Conservation (phyloP, 2,329 filamentous ascomycete species). For the Fusarium haematococcum region DNA sequence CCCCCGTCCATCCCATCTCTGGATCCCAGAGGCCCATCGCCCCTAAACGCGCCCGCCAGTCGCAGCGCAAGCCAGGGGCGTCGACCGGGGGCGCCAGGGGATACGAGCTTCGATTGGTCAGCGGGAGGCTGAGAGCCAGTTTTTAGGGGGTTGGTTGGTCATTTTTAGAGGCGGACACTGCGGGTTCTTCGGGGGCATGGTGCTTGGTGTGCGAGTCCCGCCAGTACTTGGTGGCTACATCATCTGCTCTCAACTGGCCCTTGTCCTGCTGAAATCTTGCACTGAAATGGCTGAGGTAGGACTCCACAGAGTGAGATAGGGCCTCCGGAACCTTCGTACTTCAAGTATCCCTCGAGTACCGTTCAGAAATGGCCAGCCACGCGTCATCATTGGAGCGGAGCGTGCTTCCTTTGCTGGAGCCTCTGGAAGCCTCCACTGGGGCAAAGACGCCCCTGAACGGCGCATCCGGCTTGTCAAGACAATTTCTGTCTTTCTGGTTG, state of each 20-base stretch:
- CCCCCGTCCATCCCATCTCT: conserved; percentile 23
- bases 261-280: conserved; percentile 9
- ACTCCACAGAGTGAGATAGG: neutral
- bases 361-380: conserved; percentile 25
- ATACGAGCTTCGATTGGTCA: conserved; percentile 23
- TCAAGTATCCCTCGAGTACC: conserved; percentile 23
- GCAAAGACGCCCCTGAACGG: conserved; percentile 43
- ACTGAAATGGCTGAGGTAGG: neutral
- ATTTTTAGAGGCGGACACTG: conserved; percentile 19
- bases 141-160: conserved; percentile 33
- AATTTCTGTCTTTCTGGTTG: conserved; percentile 28
- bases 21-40: conserved; percentile 25
- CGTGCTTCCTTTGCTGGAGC: conserved; percentile 23
- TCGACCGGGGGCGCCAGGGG: conserved; percentile 25
- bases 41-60: conserved; percentile 34
- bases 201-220: conserved; percentile 9
- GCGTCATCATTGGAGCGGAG: conserved; percentile 40
- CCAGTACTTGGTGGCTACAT: conserved; percentile 25
- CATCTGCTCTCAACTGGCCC: conserved; percentile 20
- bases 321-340: conserved; percentile 13
- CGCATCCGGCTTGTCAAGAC: conserved; percentile 38
- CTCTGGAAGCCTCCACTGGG: conserved; percentile 27
- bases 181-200: conserved; percentile 31
- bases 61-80: conserved; percentile 30
- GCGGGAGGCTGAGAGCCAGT: conserved; percentile 16